These are phyloP conservation scores for Lactuca sativa DNA, from an alignment of 129 eudicot genomes.

Conservation along the genomic window DNA sequence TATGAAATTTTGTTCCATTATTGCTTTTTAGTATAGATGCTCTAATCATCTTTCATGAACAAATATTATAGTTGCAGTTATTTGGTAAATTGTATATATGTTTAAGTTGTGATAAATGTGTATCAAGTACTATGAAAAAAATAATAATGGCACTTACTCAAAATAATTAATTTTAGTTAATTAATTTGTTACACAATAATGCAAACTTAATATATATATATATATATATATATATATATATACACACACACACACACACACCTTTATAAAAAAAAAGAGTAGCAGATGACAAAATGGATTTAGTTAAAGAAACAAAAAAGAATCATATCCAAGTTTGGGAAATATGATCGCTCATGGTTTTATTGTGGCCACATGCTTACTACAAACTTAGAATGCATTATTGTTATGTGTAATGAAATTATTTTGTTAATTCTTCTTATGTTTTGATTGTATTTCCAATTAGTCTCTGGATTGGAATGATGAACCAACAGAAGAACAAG, in stretches of 20 bases:
- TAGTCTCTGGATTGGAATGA: conserved; percentile 88
- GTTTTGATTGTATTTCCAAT: conserved; percentile 7
- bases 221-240: too few relatives aligned
- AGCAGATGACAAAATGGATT: neutral
- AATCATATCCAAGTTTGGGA: neutral
- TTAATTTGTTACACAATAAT: neutral
- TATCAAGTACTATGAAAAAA: too few relatives aligned
- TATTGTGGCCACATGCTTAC: neutral
- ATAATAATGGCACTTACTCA: too few relatives aligned
- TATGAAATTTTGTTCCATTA: too few relatives aligned
- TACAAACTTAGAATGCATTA: neutral
- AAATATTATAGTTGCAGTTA: too few relatives aligned
- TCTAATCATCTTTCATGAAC: too few relatives aligned
- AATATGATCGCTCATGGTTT: neutral
- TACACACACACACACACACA: too few relatives aligned
- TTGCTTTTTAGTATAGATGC: too few relatives aligned
- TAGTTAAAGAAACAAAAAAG: neutral
- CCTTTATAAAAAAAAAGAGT: too few relatives aligned
- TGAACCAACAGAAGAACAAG: conserved; percentile 74
- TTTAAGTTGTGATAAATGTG: too few relatives aligned
- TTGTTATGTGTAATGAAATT: neutral
- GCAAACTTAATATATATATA: neutral
- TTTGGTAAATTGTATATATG: too few relatives aligned
- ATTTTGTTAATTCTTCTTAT: neutral
- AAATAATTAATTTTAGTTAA: neutral